Evolutionary conservation across 2,329 filamentous ascomycete genomes (phyloP).

Genomic region (Neofusicoccum ribis): DNA sequence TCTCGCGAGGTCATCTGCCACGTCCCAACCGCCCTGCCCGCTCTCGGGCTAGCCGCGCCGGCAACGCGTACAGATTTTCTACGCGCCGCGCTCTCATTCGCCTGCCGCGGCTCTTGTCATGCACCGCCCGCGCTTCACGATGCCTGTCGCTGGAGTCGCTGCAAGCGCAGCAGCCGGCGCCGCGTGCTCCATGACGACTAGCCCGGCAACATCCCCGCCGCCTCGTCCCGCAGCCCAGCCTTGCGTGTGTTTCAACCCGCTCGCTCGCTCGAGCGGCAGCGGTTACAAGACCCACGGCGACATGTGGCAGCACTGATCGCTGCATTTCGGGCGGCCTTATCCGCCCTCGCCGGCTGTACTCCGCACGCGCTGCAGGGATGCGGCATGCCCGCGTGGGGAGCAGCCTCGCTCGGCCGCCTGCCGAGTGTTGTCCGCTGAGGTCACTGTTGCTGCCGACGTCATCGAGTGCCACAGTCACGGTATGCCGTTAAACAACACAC

Average conservation of each 20-base stretch:
- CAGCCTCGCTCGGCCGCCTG: not conserved
- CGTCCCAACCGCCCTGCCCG: constrained; percentile 7
- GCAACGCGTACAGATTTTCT: not conserved
- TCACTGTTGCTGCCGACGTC: constrained; percentile 12
- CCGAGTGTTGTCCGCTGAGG: constrained; percentile 6
- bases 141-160: not conserved
- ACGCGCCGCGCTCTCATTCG: not conserved
- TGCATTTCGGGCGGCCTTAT: constrained; percentile 14
- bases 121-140: not conserved
- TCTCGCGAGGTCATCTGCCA: constrained; percentile 15
- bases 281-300: not conserved
- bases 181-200: not conserved
- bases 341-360: constrained; percentile 1
- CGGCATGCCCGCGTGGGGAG: not conserved
- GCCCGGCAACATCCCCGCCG: constrained; percentile 2
- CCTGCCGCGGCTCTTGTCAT: not conserved
- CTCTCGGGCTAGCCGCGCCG: not conserved
- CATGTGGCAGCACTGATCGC: constrained; percentile 8
- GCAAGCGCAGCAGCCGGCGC: constrained; percentile 7
- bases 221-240: not conserved
- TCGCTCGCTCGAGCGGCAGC: not conserved
- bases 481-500: constrained; percentile 6
- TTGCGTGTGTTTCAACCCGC: constrained; percentile 2
- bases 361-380: constrained; percentile 12
- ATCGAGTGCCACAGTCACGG: constrained; percentile 6